phyloP scores from a whole-genome alignment of 2,329 filamentous ascomycete genomes.

The Fusarium nodosum region DNA sequence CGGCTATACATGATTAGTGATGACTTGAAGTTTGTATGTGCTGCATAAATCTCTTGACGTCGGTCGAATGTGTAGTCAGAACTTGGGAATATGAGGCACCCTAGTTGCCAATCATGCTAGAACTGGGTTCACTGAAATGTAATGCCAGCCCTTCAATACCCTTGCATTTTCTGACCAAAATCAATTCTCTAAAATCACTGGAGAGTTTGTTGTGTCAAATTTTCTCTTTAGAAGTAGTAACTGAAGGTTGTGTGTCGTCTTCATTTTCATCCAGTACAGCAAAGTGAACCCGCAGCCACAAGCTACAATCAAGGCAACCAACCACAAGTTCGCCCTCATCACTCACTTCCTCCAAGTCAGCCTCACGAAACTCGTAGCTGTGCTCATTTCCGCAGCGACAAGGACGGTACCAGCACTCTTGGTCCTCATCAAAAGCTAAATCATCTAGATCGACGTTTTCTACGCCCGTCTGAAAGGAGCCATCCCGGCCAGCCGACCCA shows the following conservation, averaged over 20 bases:
- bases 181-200: neutral
- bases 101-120: neutral
- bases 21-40: slow-evolving; percentile 4
- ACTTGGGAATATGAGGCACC: neutral
- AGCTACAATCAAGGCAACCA: slow-evolving; percentile 74
- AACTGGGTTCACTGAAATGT: neutral
- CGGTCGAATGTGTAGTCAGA: neutral
- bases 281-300: slow-evolving; percentile 76
- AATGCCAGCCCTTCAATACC: neutral
- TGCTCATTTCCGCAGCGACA: slow-evolving; percentile 75
- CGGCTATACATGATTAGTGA: slow-evolving; percentile 41
- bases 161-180: neutral
- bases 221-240: slow-evolving; percentile 36
- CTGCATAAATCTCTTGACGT: neutral
- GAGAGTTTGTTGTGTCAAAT: slow-evolving; percentile 37
- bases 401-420: slow-evolving; percentile 65
- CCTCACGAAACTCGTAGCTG: slow-evolving; percentile 71
- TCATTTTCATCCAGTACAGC: slow-evolving; percentile 62
- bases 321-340: slow-evolving; percentile 73
- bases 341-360: slow-evolving; percentile 70
- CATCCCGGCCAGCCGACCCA: slow-evolving; percentile 31
- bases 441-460: slow-evolving; percentile 77
- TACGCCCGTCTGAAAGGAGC: slow-evolving; percentile 68
- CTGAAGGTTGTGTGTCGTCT: slow-evolving; percentile 25
- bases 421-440: slow-evolving; percentile 64